Base-by-base conservation (phyloP, 441 rosid genomes). In the Adansonia madagascariensis region DNA sequence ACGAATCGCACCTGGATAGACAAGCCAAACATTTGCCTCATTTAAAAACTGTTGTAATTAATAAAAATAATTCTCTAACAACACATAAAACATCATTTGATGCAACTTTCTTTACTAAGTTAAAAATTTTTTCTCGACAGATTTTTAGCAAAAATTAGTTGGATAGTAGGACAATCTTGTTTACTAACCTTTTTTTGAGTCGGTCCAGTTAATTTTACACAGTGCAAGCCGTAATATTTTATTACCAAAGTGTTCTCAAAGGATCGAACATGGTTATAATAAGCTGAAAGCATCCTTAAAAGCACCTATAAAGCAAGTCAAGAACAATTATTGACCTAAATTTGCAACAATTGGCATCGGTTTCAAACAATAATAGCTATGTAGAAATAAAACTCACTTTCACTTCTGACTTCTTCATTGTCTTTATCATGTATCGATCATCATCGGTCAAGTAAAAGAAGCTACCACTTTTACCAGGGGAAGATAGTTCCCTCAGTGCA, bases 381-480 rank as follows among this genome's bases (percentile, higher is more conserved):
- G 56, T 3, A 41, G 2, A 67, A 8, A 62, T 8, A 17, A 5
- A 60, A 75, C 89, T 81, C 52, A 86, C 95, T 82, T 91, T 91
- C 9, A 85, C 89, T 85, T 91, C 95, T 1, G 91, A 77, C 52
- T 91, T 91, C 80, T 89, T 91, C 81, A 89, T 82, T n/a, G 95
- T 91, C 81, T 86, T 86, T 15, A 86, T 86, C 87, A 86, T 86
- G 72, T 84, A 86, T 44, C 84, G 81, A 61, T 86, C 89, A 50
- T 86, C 89, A 18, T 80, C 77, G 10, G 89, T 86, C 56, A 86
- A 71, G 77, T 86, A 86, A 84, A 91, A 91, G 83, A 89, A 91
- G 79, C 95, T 91, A 39, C 95, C 95, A 73, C 95, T 91, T 88
- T 91, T 91, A 74, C 95, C 95, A 6, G 95, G 95, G 17, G 95